phyloP scores from a whole-genome alignment of 2,329 filamentous ascomycete genomes.

The Colletotrichum lindemuthianum region DNA sequence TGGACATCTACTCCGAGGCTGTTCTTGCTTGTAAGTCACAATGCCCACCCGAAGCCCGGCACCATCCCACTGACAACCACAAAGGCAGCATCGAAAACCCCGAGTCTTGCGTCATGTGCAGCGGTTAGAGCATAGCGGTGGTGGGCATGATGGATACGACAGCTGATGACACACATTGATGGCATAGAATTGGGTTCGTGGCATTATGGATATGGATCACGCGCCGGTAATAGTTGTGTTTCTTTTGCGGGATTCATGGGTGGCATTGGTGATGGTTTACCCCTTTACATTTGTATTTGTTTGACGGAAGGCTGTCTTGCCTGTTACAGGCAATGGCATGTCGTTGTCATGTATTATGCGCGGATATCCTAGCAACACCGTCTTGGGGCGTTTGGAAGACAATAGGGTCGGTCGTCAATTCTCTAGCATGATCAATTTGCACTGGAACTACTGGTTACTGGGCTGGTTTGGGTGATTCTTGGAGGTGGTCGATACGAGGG shows the following conservation, averaged over 20 bases:
- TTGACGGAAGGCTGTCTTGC: slow-evolving; percentile 2
- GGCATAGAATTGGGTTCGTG: slow-evolving; percentile 29
- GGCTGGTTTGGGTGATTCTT: too few relatives aligned
- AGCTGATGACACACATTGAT: slow-evolving; percentile 35
- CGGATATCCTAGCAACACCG: too few relatives aligned
- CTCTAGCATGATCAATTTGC: too few relatives aligned
- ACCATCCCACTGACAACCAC: slow-evolving; percentile 44
- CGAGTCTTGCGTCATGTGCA: slow-evolving; percentile 97
- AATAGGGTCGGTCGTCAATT: too few relatives aligned
- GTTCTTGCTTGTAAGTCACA: slow-evolving; percentile 80
- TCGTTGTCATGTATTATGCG: too few relatives aligned
- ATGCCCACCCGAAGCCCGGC: not conserved
- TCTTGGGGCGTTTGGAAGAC: too few relatives aligned
- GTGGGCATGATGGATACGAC: slow-evolving; percentile 27
- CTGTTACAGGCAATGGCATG: not conserved
- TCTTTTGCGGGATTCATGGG: slow-evolving; percentile 14
- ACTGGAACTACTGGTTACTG: too few relatives aligned
- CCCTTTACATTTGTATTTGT: slow-evolving; percentile 23
- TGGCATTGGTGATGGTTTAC: slow-evolving; percentile 24
- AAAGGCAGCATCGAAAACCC: slow-evolving; percentile 94
- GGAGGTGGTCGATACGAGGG: too few relatives aligned
- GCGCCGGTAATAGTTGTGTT: slow-evolving; percentile 22
- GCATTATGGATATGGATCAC: slow-evolving; percentile 21
- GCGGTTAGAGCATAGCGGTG: slow-evolving; percentile 68
- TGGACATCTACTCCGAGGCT: slow-evolving; percentile 95